phyloP scores from a whole-genome alignment of 2,329 filamentous ascomycete genomes.

The Cordyceps pruinosa region DNA sequence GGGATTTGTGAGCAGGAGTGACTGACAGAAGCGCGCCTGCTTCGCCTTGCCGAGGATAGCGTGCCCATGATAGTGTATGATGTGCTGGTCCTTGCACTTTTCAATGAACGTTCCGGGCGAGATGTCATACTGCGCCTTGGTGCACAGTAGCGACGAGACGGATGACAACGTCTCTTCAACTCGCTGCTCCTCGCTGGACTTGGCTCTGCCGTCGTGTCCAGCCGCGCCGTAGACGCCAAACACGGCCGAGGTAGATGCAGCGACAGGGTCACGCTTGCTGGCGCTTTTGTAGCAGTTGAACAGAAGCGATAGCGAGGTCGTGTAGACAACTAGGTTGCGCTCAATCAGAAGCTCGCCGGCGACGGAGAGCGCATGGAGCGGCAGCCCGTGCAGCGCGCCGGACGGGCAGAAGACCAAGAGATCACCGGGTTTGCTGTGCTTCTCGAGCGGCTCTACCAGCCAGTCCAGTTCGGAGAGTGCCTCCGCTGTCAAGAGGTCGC shows the following conservation, averaged over 20 bases:
- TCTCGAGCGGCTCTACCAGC: neutral
- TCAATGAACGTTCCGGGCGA: neutral
- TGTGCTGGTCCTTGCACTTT: neutral
- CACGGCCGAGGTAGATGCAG: neutral
- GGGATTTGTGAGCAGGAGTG: neutral
- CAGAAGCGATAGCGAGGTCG: neutral
- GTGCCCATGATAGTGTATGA: constrained; percentile 3
- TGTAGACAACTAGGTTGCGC: neutral
- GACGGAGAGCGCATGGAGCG: neutral
- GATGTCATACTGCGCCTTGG: neutral
- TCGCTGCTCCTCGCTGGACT: neutral
- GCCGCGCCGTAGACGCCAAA: neutral
- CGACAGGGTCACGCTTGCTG: neutral
- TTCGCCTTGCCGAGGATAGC: neutral
- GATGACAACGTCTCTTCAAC: neutral
- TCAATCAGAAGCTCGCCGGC: neutral
- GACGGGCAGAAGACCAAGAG: neutral
- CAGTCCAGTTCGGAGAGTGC: constrained; percentile 1
- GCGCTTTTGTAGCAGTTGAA: neutral
- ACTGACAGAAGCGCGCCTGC: neutral
- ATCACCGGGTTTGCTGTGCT: constrained; percentile 1
- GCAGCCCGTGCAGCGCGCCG: neutral
- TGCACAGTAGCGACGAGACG: neutral
- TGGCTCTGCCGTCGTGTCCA: neutral
- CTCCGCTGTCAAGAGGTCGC: neutral